These are phyloP conservation scores for Fraxinus velutina DNA, from an alignment of 305 asterid species.

Conservation along the genomic window DNA sequence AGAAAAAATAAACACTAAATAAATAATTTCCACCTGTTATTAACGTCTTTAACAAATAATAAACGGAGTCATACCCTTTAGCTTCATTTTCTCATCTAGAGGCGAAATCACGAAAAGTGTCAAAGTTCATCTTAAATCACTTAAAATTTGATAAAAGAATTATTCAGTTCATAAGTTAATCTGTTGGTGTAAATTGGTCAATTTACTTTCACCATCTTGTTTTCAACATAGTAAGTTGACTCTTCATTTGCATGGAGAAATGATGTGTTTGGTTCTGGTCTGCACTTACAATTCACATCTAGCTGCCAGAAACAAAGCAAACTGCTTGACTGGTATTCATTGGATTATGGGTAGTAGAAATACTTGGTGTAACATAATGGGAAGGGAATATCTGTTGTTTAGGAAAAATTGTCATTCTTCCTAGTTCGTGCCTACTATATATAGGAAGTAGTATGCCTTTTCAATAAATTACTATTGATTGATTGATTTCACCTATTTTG, in stretches of 20 bases:
- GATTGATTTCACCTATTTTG: background rate
- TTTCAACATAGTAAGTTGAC: background rate
- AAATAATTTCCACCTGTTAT: background rate
- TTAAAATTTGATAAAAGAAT: background rate
- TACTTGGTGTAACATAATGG: background rate
- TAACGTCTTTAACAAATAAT: background rate
- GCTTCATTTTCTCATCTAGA: background rate
- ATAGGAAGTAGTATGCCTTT: background rate
- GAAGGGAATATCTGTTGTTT: slow-evolving; percentile 3
- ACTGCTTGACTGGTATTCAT: background rate
- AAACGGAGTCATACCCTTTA: background rate
- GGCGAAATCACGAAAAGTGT: background rate
- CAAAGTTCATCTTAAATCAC: background rate
- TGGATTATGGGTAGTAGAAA: background rate
- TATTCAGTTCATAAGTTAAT: background rate
- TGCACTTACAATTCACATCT: background rate
- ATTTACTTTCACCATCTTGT: background rate
- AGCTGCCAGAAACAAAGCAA: background rate
- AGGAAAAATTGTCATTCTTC: background rate
- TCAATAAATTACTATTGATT: background rate
- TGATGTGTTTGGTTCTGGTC: background rate
- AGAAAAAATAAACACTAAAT: background rate
- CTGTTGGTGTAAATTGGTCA: background rate
- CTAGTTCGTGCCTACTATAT: background rate
- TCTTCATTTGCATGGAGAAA: background rate